These are phyloP conservation scores for Diaporthe citrichinensis DNA, from an alignment of 2,329 filamentous ascomycete species.

Conservation along the genomic window DNA sequence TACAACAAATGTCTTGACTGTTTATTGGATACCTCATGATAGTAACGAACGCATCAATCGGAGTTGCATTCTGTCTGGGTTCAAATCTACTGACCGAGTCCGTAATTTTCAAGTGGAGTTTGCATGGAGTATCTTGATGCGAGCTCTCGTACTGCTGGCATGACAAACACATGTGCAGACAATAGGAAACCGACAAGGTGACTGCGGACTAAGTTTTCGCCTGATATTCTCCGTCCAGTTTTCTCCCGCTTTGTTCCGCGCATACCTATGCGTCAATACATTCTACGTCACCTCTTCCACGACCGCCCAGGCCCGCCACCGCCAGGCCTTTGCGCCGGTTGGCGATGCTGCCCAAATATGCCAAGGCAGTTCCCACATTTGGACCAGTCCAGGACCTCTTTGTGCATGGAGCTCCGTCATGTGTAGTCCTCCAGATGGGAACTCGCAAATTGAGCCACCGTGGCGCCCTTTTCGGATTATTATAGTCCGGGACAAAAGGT, in stretches of 20 bases:
- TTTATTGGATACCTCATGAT: conserved; percentile 38
- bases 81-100: background rate
- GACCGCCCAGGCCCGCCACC: background rate
- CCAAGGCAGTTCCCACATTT: too few species aligned
- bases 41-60: conserved; percentile 39
- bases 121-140: conserved; percentile 13
- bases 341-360: background rate
- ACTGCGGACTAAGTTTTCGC: background rate
- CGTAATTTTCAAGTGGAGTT: background rate
- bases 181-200: background rate
- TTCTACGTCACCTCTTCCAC: background rate
- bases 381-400: background rate
- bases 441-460: too few species aligned
- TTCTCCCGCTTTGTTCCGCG: background rate
- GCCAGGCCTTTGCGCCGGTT: background rate
- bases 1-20: background rate
- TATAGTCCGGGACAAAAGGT: background rate
- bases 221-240: background rate
- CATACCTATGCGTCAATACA: background rate
- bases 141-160: background rate
- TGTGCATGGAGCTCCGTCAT: too few species aligned
- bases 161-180: background rate
- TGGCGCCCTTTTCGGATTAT: background rate
- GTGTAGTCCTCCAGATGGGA: background rate
- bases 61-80: conserved; percentile 22